Percentiles rank a stretch among this genome's conserved stretches.
phyloP scores from a whole-genome alignment of 2,329 filamentous ascomycete genomes.

The Orbilia quercus region DNA sequence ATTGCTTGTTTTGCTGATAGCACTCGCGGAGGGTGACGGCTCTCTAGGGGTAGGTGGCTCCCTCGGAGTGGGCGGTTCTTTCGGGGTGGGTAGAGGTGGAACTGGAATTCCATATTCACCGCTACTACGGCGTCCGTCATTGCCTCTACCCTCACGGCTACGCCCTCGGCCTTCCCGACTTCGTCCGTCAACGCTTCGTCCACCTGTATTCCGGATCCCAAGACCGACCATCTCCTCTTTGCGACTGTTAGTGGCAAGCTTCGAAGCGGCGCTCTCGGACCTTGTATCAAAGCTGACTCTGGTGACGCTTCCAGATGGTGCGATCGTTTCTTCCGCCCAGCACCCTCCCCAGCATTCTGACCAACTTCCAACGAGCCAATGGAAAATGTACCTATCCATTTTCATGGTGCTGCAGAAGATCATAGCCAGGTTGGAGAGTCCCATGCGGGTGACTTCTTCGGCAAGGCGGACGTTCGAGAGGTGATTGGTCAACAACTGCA shows the following conservation, averaged over 20 bases:
- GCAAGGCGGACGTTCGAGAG: slow-evolving; percentile 58
- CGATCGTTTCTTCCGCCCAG: slow-evolving; percentile 57
- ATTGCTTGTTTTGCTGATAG: slow-evolving; percentile 40
- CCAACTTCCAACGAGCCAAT: slow-evolving; percentile 60
- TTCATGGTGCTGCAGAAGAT: slow-evolving; percentile 60
- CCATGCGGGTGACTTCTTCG: slow-evolving; percentile 60
- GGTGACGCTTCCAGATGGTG: slow-evolving; percentile 13
- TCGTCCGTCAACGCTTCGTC: slow-evolving; percentile 25
- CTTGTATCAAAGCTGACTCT: slow-evolving; percentile 40
- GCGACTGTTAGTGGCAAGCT: slow-evolving; percentile 15
- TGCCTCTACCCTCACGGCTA: slow-evolving; percentile 17
- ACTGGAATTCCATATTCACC: slow-evolving; percentile 26
- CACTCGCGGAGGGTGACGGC: slow-evolving; percentile 22
- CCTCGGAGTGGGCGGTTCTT: slow-evolving; percentile 7
- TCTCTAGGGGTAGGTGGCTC: slow-evolving; percentile 13
- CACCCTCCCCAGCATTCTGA: slow-evolving; percentile 60
- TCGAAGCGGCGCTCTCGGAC: slow-evolving; percentile 23
- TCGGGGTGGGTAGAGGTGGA: slow-evolving; percentile 31
- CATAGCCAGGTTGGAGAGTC: slow-evolving; percentile 60
- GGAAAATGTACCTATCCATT: slow-evolving; percentile 60
- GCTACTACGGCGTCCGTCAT: slow-evolving; percentile 26
- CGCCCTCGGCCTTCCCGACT: slow-evolving; percentile 5
- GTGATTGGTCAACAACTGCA: slow-evolving; percentile 59
- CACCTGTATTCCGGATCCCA: slow-evolving; percentile 41
- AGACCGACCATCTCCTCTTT: slow-evolving; percentile 36